Evolutionary conservation across 306 rosid genomes (phyloP), one percentile per base, ranked within the genome.

Genomic region (Clitoria ternatea): DNA sequence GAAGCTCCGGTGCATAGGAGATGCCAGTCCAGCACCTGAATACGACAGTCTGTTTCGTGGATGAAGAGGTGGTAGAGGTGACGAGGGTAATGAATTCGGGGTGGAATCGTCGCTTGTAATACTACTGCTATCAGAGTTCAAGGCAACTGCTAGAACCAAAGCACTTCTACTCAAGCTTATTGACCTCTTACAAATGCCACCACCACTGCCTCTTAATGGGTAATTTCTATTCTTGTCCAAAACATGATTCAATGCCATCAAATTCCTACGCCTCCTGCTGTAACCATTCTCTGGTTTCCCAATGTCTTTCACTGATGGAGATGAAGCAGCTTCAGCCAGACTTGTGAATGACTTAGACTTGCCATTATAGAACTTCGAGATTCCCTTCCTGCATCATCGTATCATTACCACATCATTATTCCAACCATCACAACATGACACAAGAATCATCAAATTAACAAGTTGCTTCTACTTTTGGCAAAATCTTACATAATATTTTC

Each of bases 251-350:
- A 73, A 70, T 1, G 95, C 92, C 70, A 94, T 70, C 11, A 84
- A 73, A 72, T 86, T 94, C 63, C 97, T 77, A 0, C 96, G 92
- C 67, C 83, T 83, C 74, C 93, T 69, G 4, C 81, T 69, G 74
- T 89, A 90, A 1, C 96, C 88, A 66, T 90, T 91, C 32, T 90
- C 98, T n/a, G 92, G 92, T 62, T 94, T 94, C 7, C 75, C 88
- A 29, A 90, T 83, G 65, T 86, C 97, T 60, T 85, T 83, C 14
- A 84, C 49, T 0, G 86, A 81, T 33, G 86, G 70, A 8, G 80
- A 42, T 18, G 80, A 15, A 3, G 85, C 61, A 4, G 90, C 96
- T 39, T 84, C 97, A 15, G 70, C 83, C 24, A 94, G 76, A 74
- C 84, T 87, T 0, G 96, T 83, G 81, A 76, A 94, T 33, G 98